Conservation (phyloP, 352 stramenopile genomes). For the Phytophthora kernoviae region DNA sequence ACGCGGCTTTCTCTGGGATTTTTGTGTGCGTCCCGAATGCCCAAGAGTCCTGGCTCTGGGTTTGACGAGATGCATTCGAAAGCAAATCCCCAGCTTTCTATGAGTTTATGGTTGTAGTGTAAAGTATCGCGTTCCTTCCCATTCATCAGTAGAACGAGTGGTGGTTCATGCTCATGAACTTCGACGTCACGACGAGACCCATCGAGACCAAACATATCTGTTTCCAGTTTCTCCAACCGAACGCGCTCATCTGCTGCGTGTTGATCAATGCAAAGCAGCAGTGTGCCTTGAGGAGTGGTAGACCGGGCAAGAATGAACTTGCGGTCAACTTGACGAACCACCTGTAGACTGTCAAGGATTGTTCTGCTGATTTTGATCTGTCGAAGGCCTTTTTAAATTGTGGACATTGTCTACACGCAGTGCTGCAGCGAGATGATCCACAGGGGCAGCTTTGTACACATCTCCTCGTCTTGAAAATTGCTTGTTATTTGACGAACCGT, state of each 20-base stretch:
- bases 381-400: slow-evolving; percentile 17
- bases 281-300: slow-evolving; percentile 17
- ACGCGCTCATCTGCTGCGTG: slow-evolving; percentile 92
- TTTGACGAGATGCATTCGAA: slow-evolving; percentile 39
- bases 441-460: background rate
- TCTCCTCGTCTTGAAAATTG: slow-evolving; percentile 8
- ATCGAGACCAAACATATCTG: slow-evolving; percentile 57
- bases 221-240: slow-evolving; percentile 84
- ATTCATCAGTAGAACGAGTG: slow-evolving; percentile 66
- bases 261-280: slow-evolving; percentile 89
- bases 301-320: slow-evolving; percentile 90
- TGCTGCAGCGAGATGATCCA: slow-evolving; percentile 16
- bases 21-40: slow-evolving; percentile 6
- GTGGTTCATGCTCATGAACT: slow-evolving; percentile 50
- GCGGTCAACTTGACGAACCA: slow-evolving; percentile 89
- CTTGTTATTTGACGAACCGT: background rate
- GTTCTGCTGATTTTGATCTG: slow-evolving; percentile 69
- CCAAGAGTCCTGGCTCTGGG: slow-evolving; percentile 3
- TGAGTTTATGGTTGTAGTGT: slow-evolving; percentile 42
- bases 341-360: slow-evolving; percentile 63
- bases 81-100: slow-evolving; percentile 86
- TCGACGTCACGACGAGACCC: slow-evolving; percentile 61
- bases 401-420: slow-evolving; percentile 45
- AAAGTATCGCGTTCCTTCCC: slow-evolving; percentile 52
- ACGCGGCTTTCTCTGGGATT: slow-evolving; percentile 15